Conservation (phyloP, 192 early-diverging fungal genomes). For the Backusella luteola region DNA sequence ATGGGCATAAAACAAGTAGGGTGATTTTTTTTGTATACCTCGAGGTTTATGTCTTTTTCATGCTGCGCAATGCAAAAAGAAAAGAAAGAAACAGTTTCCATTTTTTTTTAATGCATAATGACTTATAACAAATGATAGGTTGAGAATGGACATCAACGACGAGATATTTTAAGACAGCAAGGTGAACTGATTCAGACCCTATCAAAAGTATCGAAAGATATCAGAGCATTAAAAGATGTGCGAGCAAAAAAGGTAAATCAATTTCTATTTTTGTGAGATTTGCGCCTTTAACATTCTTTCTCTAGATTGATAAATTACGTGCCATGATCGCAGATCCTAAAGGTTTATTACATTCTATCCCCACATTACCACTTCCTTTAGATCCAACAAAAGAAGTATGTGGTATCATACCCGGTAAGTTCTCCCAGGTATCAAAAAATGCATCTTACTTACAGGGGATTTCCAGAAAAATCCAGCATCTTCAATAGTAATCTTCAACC, state of each 20-base stretch:
- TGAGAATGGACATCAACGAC: slow-evolving; percentile 58
- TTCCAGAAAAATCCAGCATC: slow-evolving; percentile 68
- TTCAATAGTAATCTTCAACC: slow-evolving; percentile 93
- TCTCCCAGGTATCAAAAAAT: no score
- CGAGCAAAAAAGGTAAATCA: slow-evolving; percentile 76
- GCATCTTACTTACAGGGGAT: no score
- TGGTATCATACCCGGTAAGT: slow-evolving; percentile 77
- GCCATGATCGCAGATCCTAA: slow-evolving; percentile 80
- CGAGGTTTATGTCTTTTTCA: neutral
- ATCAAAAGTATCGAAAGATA: slow-evolving; percentile 68
- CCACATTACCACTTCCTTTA: slow-evolving; percentile 83
- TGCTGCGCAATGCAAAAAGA: slow-evolving; percentile 5
- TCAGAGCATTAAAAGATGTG: slow-evolving; percentile 77
- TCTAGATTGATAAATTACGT: slow-evolving; percentile 79
- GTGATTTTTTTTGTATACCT: no score
- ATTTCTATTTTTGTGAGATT: neutral
- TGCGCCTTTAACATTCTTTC: neutral
- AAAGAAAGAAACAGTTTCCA: neutral
- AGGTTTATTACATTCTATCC: slow-evolving; percentile 76
- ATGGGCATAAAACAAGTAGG: no score
- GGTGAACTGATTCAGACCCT: slow-evolving; percentile 80
- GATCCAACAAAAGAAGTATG: slow-evolving; percentile 88
- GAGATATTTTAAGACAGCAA: slow-evolving; percentile 79
- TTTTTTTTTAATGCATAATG: neutral
- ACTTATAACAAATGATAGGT: slow-evolving; percentile 25